phyloP scores from a whole-genome alignment of 1,139 yeast genomes.

The Zhuliangozyma blackwelliae region DNA sequence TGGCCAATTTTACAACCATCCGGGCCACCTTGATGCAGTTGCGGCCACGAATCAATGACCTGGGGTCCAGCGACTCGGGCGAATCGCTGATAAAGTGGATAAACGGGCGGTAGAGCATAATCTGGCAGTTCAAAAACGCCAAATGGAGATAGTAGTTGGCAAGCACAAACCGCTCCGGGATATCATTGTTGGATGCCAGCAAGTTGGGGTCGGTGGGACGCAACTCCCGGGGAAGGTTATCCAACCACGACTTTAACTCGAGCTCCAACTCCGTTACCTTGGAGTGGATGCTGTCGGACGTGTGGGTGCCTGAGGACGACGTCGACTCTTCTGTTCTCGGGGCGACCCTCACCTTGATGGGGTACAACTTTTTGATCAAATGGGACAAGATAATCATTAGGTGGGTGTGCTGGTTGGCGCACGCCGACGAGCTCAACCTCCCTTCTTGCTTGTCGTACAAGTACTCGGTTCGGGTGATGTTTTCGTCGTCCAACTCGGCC shows the following conservation, averaged over 20 bases:
- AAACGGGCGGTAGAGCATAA: constrained; percentile 84
- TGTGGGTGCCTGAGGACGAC: constrained; percentile 7
- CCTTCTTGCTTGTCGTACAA: constrained; percentile 34
- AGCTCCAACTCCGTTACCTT: constrained; percentile 71
- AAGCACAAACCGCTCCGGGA: constrained; percentile 61
- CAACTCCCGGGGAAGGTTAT: constrained; percentile 65
- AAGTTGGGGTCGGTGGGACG: constrained; percentile 63
- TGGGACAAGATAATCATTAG: constrained; percentile 49
- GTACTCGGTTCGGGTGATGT: constrained; percentile 63
- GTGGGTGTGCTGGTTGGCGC: constrained; percentile 83
- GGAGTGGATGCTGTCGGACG: constrained; percentile 44
- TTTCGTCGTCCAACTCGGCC: constrained; percentile 80
- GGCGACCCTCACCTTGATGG: constrained; percentile 27
- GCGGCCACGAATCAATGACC: constrained; percentile 63
- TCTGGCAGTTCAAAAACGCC: constrained; percentile 78
- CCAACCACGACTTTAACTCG: constrained; percentile 73
- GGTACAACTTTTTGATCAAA: constrained; percentile 41
- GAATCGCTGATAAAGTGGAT: constrained; percentile 70
- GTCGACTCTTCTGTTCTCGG: neutral
- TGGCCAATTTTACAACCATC: constrained; percentile 76
- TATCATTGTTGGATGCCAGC: constrained; percentile 15
- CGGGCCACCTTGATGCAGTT: constrained; percentile 85
- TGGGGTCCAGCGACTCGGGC: constrained; percentile 44
- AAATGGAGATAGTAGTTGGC: constrained; percentile 77
- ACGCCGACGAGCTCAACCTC: constrained; percentile 66